Percentiles rank a stretch among this genome's conserved stretches.
Conservation (phyloP, 2,329 filamentous ascomycete genomes). For the Epichloe coenophiala region DNA sequence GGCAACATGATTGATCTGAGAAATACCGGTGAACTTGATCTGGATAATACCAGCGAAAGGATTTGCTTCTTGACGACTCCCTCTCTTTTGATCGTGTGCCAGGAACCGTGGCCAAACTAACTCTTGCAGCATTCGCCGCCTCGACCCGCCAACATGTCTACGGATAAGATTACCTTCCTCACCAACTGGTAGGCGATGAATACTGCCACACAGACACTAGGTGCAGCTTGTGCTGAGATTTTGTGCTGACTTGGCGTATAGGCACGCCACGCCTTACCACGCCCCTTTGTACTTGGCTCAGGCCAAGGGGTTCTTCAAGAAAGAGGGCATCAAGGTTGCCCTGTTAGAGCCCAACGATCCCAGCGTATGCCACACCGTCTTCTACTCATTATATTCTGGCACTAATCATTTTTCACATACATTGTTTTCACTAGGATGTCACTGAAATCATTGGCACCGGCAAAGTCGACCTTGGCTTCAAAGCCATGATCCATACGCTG, state of each 20-base stretch:
- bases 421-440: conserved; percentile 41
- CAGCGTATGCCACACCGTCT: conserved; percentile 33
- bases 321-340: conserved; percentile 66
- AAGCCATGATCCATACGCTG: conserved; percentile 74
- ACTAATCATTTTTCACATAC: neutral
- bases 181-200: conserved; percentile 55
- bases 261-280: conserved; percentile 74
- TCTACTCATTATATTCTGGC: neutral
- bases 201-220: neutral
- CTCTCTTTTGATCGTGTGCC: conserved; percentile 3
- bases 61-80: conserved; percentile 53
- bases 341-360: conserved; percentile 69
- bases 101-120: conserved; percentile 30
- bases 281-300: conserved; percentile 67
- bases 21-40: conserved; percentile 78
- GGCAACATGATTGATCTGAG: conserved; percentile 41
- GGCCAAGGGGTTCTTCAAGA: conserved; percentile 59
- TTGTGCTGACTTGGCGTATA: conserved; percentile 17
- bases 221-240: neutral
- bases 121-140: conserved; percentile 27
- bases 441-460: conserved; percentile 68
- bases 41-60: conserved; percentile 81
- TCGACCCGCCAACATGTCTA: conserved; percentile 51
- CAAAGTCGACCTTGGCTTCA: conserved; percentile 68
- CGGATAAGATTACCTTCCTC: conserved; percentile 74